These are phyloP conservation scores for Xylariaceae sp. DNA, from an alignment of 2,329 filamentous ascomycete genomes.

Conservation along the genomic window DNA sequence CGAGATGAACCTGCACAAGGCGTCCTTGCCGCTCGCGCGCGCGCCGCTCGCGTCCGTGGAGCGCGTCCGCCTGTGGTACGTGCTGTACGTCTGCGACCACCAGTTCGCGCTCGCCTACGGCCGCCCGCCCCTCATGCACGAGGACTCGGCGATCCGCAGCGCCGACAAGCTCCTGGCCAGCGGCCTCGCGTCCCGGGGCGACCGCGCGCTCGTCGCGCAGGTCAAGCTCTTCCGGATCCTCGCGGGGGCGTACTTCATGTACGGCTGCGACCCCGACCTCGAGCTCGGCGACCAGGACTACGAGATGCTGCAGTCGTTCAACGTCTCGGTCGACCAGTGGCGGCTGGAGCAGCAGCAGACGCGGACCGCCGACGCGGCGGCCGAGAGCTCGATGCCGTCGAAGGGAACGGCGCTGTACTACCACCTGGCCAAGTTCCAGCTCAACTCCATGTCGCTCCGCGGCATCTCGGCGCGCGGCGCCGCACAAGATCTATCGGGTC, in stretches of 20 bases:
- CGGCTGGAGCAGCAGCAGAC: slow-evolving; percentile 32
- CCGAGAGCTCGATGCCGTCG: slow-evolving; percentile 32
- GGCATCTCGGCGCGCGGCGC: slow-evolving; percentile 16
- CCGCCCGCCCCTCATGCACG: slow-evolving; percentile 25
- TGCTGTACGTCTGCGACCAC: slow-evolving; percentile 29
- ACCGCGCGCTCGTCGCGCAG: slow-evolving; percentile 16
- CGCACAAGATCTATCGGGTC: slow-evolving; percentile 10
- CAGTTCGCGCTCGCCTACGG: slow-evolving; percentile 31
- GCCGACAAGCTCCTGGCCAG: slow-evolving; percentile 22
- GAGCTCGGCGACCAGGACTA: slow-evolving; percentile 22
- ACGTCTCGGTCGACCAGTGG: slow-evolving; percentile 13
- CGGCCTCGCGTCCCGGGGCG: slow-evolving; percentile 16
- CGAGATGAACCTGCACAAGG: slow-evolving; percentile 51
- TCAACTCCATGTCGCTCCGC: slow-evolving; percentile 33
- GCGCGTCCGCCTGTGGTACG: slow-evolving; percentile 55
- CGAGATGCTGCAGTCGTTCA: slow-evolving; percentile 10
- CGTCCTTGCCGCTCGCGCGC: slow-evolving; percentile 43
- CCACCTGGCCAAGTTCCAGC: slow-evolving; percentile 33
- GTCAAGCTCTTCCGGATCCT: slow-evolving; percentile 17
- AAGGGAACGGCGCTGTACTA: slow-evolving; percentile 41
- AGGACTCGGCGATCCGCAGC: slow-evolving; percentile 14
- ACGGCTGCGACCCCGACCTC: slow-evolving; percentile 19
- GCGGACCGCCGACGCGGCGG: slow-evolving; percentile 18
- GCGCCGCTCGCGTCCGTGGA: slow-evolving; percentile 46
- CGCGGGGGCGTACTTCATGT: slow-evolving; percentile 16